Evolutionary conservation across 345 rosid species (phyloP), one percentile per base, ranked within the genome.

Genomic region (Brassica cretica): DNA sequence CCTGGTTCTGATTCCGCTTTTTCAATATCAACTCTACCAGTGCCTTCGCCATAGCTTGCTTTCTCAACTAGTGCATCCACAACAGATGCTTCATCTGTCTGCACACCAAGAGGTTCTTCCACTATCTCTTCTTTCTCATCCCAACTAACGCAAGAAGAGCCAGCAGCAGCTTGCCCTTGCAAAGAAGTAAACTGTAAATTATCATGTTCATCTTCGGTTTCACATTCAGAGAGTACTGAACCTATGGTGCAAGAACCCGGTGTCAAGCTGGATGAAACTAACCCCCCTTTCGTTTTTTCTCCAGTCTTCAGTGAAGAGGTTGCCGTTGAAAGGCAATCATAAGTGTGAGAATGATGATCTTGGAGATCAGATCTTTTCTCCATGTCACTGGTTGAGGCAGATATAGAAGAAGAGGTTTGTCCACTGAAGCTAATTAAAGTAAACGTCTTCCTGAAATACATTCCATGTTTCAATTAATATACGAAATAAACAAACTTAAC

Each of bases 101-200:
- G 67, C 68, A 49, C 79, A 74, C 56, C 84, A 77, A 74, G 78
- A 30, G 80, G 79, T 39, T 85, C 87, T 37, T 85, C 87, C 82
- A 87, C 77, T 76, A 86, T 81, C 84, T 94, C 97, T 18, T 73
- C 85, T 85, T 94, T 94, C 84, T 92, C 97, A 80, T 89, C 99
- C 98, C 93, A 89, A 5, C 77, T 84, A 74, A 87, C 89, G 80
- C 80, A 82, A 80, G 89, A 78, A 72, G 91, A 85, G 59, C 82
- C 78, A 46, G 64, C 84, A 49, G 71, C 81, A 73, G 79, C 65
- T 70, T 49, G 80, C 75, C 85, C 86, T 63, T 81, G 82, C 2
- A 83, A 82, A 49, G 85, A 87, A 83, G 73, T 69, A 61, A 30
- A 65, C 71, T 76, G 80, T 55, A 76, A 79, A 77, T 29, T 77